Conservation (phyloP, 805 yeast species). For the Tetrapisispora fleetii region DNA sequence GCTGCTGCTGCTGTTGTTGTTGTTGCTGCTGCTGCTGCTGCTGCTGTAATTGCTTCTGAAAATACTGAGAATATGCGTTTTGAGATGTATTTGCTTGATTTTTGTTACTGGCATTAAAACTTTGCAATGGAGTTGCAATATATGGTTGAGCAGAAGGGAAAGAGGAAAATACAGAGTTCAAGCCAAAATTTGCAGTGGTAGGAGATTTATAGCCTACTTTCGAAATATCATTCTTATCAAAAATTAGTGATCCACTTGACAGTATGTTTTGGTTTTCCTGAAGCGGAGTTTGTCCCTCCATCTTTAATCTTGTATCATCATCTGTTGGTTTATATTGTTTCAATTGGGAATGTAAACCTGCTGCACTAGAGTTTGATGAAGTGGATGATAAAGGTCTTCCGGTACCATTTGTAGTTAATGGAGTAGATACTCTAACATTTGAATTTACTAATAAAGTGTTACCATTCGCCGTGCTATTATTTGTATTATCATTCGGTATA, state of each 20-base stretch:
- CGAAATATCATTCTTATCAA: not conserved
- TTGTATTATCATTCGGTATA: slow-evolving; percentile 36
- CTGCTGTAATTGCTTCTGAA: slow-evolving; percentile 15
- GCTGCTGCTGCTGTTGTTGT: no score
- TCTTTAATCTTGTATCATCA: not conserved
- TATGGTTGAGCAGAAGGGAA: slow-evolving; percentile 26
- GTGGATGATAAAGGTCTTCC: not conserved
- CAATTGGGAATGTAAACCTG: not conserved
- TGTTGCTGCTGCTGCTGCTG: not conserved
- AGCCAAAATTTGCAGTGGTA: slow-evolving; percentile 9
- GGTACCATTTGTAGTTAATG: not conserved
- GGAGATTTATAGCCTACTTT: slow-evolving; percentile 2
- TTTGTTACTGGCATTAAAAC: slow-evolving; percentile 14
- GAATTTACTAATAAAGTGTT: not conserved
- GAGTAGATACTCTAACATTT: not conserved
- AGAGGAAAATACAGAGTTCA: slow-evolving; percentile 23
- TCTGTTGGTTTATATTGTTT: not conserved
- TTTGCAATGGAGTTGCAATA: slow-evolving; percentile 28
- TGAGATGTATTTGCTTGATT: slow-evolving; percentile 6
- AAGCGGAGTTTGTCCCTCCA: not conserved
- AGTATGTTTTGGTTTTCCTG: not conserved
- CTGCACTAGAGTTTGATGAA: not conserved
- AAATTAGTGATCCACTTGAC: not conserved
- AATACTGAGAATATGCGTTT: slow-evolving; percentile 4
- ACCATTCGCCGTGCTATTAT: not conserved